Evolutionary conservation across 257 asterid species (phyloP).

Genomic region (Nicotiana otophora): DNA sequence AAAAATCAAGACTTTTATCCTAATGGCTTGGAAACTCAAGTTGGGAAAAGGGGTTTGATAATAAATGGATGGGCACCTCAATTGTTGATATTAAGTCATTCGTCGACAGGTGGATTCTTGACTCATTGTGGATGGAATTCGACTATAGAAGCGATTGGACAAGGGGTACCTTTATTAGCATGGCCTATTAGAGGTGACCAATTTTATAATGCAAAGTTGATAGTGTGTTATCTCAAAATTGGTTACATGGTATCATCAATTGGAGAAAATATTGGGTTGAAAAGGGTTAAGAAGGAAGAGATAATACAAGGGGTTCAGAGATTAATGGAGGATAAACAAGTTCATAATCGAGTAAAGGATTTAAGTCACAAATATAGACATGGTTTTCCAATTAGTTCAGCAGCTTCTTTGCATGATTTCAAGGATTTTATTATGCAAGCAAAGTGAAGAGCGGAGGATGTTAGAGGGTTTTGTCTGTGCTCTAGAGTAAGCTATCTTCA

Average conservation of each 20-base stretch:
- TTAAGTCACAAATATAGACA: slow-evolving; percentile 27
- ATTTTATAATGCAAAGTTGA: slow-evolving; percentile 43
- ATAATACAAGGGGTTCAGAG: slow-evolving; percentile 41
- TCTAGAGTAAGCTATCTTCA: too few species aligned
- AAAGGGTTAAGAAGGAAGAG: slow-evolving; percentile 37
- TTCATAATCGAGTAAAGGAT: slow-evolving; percentile 27
- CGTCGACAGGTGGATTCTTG: slow-evolving; percentile 53
- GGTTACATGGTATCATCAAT: slow-evolving; percentile 34
- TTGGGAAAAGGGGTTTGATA: slow-evolving; percentile 47
- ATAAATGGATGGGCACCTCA: slow-evolving; percentile 86
- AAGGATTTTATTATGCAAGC: not conserved
- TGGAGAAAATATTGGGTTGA: slow-evolving; percentile 23
- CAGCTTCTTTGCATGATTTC: not conserved
- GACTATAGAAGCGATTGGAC: slow-evolving; percentile 51
- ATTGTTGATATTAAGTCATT: slow-evolving; percentile 49
- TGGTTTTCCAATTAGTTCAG: slow-evolving; percentile 51
- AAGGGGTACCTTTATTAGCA: slow-evolving; percentile 55
- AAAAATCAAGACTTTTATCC: slow-evolving; percentile 49
- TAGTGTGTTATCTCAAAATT: slow-evolving; percentile 35
- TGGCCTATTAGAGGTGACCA: slow-evolving; percentile 91
- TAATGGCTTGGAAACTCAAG: slow-evolving; percentile 31
- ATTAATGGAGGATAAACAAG: slow-evolving; percentile 48
- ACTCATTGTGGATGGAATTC: slow-evolving; percentile 88
- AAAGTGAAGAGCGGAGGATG: not conserved
- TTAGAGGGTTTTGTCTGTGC: too few species aligned